Conservation (phyloP, 1,139 yeast species). For the Lodderomyces theae region DNA sequence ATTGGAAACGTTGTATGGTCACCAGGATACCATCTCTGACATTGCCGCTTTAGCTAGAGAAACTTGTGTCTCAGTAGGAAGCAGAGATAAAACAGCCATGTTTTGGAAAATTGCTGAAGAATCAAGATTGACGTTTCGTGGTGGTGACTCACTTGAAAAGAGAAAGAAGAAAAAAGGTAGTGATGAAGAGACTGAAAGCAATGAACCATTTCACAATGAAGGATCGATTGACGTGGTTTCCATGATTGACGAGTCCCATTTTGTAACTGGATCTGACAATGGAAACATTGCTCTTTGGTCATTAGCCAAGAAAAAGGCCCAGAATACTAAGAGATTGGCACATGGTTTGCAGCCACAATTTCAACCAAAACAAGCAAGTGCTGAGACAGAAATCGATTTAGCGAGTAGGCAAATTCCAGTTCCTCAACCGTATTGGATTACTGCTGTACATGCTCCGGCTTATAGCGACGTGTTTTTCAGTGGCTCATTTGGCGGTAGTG, state of each 20-base stretch:
- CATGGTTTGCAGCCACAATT: slow-evolving; percentile 72
- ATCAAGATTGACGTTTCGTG: slow-evolving; percentile 87
- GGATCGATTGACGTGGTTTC: slow-evolving; percentile 90
- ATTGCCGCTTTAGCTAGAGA: slow-evolving; percentile 79
- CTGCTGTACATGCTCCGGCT: slow-evolving; percentile 84
- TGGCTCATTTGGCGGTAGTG: slow-evolving; percentile 82
- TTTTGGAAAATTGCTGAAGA: slow-evolving; percentile 97
- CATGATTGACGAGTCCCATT: slow-evolving; percentile 90
- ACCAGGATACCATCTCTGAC: slow-evolving; percentile 84
- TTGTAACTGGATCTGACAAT: slow-evolving; percentile 92
- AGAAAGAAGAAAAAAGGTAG: slow-evolving; percentile 27
- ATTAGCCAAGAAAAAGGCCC: slow-evolving; percentile 82
- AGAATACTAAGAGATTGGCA: slow-evolving; percentile 61
- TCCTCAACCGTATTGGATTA: slow-evolving; percentile 80
- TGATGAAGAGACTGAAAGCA: slow-evolving; percentile 13
- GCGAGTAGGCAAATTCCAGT: slow-evolving; percentile 58
- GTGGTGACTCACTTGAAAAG: slow-evolving; percentile 65
- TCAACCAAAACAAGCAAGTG: slow-evolving; percentile 56
- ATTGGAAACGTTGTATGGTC: slow-evolving; percentile 89
- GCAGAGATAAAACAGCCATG: slow-evolving; percentile 93
- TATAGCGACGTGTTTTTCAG: slow-evolving; percentile 78
- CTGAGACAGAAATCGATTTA: slow-evolving; percentile 48
- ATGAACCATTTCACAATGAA: slow-evolving; percentile 53
- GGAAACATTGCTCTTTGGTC: slow-evolving; percentile 91
- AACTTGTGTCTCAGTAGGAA: slow-evolving; percentile 92